Conservation (phyloP, 805 yeast genomes). For the Yarrowia hollandica region DNA sequence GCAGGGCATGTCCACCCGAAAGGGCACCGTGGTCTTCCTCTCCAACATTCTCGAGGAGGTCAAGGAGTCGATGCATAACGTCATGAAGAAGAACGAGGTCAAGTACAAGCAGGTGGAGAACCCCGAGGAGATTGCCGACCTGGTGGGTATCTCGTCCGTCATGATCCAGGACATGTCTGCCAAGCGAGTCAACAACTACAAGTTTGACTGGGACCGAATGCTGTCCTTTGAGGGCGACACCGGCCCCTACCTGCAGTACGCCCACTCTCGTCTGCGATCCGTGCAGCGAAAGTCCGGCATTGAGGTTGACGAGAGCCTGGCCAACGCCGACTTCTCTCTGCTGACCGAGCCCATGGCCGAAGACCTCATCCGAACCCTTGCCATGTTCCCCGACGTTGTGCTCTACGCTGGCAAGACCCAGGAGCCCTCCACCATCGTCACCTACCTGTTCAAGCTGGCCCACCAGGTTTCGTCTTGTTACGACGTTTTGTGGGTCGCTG, state of each 20-base stretch:
- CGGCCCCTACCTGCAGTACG: conserved; percentile 97
- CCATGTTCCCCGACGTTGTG: conserved; percentile 89
- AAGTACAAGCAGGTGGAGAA: conserved; percentile 91
- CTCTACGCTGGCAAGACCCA: conserved; percentile 77
- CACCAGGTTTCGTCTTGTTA: conserved; percentile 96
- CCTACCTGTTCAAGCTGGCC: conserved; percentile 86
- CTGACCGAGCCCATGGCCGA: conserved; percentile 71
- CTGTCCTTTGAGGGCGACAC: conserved; percentile 98
- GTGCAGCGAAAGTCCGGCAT: conserved; percentile 76
- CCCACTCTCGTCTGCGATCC: conserved; percentile 94
- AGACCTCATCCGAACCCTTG: conserved; percentile 69
- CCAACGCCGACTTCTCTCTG: conserved; percentile 56
- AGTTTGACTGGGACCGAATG: conserved; percentile 98
- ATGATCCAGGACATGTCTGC: conserved; percentile 99
- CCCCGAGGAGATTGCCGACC: conserved; percentile 93
- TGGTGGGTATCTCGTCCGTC: conserved; percentile 94
- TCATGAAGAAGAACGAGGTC: conserved; percentile 86
- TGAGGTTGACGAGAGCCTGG: conserved; percentile 38
- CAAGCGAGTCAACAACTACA: conserved; percentile 93
- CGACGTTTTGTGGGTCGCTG: conserved; percentile 94
- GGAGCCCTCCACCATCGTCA: conserved; percentile 93
- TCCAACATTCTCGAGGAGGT: conserved; percentile 93
- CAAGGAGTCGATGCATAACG: conserved; percentile 90
- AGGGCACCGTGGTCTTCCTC: conserved; percentile 97
- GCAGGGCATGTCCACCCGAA: conserved; percentile 96